These are phyloP conservation scores for Fusarium marasasianum DNA, from an alignment of 2,329 filamentous ascomycete genomes.

Conservation along the genomic window DNA sequence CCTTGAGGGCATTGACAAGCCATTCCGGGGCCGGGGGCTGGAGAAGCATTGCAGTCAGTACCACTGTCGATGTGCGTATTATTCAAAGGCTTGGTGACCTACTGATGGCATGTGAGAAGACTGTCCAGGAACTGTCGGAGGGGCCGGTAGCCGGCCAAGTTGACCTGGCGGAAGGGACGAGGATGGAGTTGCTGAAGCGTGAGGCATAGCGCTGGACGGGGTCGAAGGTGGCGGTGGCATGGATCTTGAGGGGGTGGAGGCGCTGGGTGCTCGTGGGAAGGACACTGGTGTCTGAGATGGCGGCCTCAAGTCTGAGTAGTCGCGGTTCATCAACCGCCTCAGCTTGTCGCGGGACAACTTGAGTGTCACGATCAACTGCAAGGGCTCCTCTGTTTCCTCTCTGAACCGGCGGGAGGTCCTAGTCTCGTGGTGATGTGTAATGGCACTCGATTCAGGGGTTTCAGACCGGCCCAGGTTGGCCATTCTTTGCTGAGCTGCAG, in stretches of 20 bases:
- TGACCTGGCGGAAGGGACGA: constrained; percentile 60
- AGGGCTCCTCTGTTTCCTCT: constrained; percentile 82
- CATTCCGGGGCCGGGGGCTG: constrained; percentile 88
- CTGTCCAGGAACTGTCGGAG: constrained; percentile 67
- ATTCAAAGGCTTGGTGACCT: constrained; percentile 51
- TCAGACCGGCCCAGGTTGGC: constrained; percentile 83
- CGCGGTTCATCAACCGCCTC: constrained; percentile 69
- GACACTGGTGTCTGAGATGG: constrained; percentile 50
- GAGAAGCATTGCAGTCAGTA: constrained; percentile 29
- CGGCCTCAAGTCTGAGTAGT: constrained; percentile 52
- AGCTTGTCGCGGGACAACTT: constrained; percentile 78
- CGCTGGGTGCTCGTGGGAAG: constrained; percentile 46
- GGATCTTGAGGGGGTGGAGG: constrained; percentile 45
- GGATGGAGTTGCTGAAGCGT: constrained; percentile 46
- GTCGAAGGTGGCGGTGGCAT: constrained; percentile 52
- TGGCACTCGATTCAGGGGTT: constrained; percentile 79
- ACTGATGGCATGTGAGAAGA: constrained; percentile 65
- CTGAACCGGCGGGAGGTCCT: constrained; percentile 72
- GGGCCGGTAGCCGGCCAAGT: constrained; percentile 74
- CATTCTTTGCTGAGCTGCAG: constrained; percentile 87
- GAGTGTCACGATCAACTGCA: constrained; percentile 77
- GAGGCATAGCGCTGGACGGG: constrained; percentile 50
- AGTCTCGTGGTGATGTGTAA: constrained; percentile 74
- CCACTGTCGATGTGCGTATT: constrained; percentile 1
- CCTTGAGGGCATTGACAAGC: constrained; percentile 78